Evolutionary conservation across 192 early-diverging fungal species (phyloP).

Genomic region (Piromyces sp.): DNA sequence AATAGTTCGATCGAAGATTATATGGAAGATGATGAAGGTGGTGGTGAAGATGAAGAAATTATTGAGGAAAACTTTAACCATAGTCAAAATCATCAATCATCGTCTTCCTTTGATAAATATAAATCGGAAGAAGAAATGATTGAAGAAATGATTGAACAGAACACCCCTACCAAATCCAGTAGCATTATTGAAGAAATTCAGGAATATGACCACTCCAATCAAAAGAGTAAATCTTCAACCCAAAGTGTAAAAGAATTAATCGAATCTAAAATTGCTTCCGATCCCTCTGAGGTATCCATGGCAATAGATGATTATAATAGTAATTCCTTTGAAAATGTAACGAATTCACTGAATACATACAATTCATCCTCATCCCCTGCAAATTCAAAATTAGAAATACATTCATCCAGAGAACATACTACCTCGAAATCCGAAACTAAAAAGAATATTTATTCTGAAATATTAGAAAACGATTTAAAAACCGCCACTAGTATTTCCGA

Average conservation of each 20-base stretch:
- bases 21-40: not conserved
- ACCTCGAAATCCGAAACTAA: not conserved
- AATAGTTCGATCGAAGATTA: not conserved
- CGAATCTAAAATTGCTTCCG: not conserved
- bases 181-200: not conserved
- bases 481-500: not conserved
- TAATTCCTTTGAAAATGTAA: not conserved
- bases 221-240: not conserved
- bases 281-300: not conserved
- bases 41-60: not conserved
- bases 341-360: too few relatives aligned
- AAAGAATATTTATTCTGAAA: not conserved
- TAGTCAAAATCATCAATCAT: not conserved
- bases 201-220: not conserved
- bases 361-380: too few relatives aligned
- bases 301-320: not conserved
- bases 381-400: not conserved
- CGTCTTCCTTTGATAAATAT: not conserved
- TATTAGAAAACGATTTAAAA: not conserved
- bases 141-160: not conserved
- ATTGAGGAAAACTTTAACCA: not conserved
- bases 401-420: not conserved
- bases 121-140: not conserved
- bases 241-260: not conserved
- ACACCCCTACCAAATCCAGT: not conserved